Conservation (phyloP, 2,329 filamentous ascomycete genomes). For the Scedosporium dehoogii region DNA sequence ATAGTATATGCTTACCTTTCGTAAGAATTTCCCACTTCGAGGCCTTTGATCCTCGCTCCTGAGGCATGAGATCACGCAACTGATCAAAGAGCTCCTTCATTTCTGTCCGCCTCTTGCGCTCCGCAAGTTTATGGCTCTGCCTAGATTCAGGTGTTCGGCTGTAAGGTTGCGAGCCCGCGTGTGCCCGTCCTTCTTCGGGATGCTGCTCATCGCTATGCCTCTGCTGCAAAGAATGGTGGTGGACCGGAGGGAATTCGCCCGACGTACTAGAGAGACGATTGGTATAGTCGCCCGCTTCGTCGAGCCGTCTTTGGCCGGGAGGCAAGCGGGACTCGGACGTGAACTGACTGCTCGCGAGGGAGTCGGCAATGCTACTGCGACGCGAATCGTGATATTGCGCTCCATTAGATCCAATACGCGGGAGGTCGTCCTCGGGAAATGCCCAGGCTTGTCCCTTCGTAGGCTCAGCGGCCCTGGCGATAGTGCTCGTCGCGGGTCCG, state of each 20-base stretch:
- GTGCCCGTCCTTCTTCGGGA: conserved; percentile 43
- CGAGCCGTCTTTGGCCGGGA: conserved; percentile 60
- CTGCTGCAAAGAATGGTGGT: conserved; percentile 70
- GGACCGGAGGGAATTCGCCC: conserved; percentile 47
- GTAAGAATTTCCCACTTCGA: conserved; percentile 86
- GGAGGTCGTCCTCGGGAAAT: conserved; percentile 64
- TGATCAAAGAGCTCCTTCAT: conserved; percentile 86
- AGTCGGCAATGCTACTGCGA: conserved; percentile 67
- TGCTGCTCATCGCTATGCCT: conserved; percentile 59
- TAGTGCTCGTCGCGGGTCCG: conserved; percentile 55
- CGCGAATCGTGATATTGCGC: conserved; percentile 52
- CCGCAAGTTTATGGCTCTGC: conserved; percentile 76
- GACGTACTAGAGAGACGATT: conserved; percentile 39
- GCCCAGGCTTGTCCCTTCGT: conserved; percentile 80
- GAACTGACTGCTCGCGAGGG: conserved; percentile 69
- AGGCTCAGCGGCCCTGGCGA: conserved; percentile 61
- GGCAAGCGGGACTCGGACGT: conserved; percentile 65
- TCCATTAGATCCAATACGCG: conserved; percentile 33
- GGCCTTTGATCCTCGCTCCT: conserved; percentile 72
- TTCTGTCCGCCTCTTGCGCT: conserved; percentile 73
- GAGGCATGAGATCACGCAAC: conserved; percentile 66
- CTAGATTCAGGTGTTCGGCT: conserved; percentile 73
- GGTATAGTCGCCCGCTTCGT: conserved; percentile 46
- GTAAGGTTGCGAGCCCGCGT: conserved; percentile 59
- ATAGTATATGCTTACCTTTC: conserved; percentile 50